These are phyloP conservation scores for Globisporangium rhizosaccharum DNA, from an alignment of 352 stramenopile genomes.

Conservation along the genomic window DNA sequence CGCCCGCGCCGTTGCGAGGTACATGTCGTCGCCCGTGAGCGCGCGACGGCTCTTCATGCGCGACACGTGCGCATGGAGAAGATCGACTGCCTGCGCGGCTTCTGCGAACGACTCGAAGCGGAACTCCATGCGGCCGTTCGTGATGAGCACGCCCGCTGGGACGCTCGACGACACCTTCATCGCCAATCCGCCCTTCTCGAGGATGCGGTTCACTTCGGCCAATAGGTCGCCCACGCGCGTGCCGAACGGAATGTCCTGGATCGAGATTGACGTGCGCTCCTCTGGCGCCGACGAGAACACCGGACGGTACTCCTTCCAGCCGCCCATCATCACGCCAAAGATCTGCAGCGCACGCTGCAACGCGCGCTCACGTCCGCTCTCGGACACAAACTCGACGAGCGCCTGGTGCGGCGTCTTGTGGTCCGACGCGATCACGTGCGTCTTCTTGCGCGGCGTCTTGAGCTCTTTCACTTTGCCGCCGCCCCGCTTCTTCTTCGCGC, in stretches of 20 bases:
- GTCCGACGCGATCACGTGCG: constrained; percentile 73
- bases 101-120: constrained; percentile 65
- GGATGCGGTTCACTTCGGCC: constrained; percentile 49
- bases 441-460: constrained; percentile 47
- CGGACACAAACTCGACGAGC: constrained; percentile 70
- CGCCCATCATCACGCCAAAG: constrained; percentile 85
- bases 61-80: constrained; percentile 48
- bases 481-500: constrained; percentile 19
- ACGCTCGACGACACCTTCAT: constrained; percentile 40
- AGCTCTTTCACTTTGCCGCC: constrained; percentile 20
- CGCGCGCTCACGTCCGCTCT: constrained; percentile 39
- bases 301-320: constrained; percentile 76
- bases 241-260: constrained; percentile 78
- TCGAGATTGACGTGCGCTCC: constrained; percentile 45
- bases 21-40: constrained; percentile 36
- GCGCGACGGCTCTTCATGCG: constrained; percentile 49
- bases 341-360: constrained; percentile 79
- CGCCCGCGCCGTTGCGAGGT: constrained; percentile 28
- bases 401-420: constrained; percentile 61
- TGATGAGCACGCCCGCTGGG: constrained; percentile 17
- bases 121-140: constrained; percentile 74
- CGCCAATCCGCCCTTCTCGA: constrained; percentile 32
- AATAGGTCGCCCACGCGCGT: constrained; percentile 56
- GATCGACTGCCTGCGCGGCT: constrained; percentile 63
- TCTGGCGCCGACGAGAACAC: constrained; percentile 62